Percentiles rank a stretch among this genome's conserved stretches.
phyloP scores from a whole-genome alignment of 495 filamentous ascomycete species.

The Thozetella sp. region DNA sequence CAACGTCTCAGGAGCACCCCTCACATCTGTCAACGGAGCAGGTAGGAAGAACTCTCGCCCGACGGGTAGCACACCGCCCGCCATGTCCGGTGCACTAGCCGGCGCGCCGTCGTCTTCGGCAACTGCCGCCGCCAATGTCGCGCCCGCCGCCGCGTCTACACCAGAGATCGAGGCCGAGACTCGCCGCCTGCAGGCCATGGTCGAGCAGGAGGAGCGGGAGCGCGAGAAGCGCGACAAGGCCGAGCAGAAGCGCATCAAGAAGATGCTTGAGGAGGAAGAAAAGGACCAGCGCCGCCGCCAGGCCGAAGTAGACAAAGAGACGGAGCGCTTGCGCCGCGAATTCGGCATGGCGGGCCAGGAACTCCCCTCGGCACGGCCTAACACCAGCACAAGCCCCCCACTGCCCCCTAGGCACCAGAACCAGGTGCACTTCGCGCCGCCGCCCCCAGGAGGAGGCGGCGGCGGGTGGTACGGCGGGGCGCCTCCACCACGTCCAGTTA shows the following conservation, averaged over 20 bases:
- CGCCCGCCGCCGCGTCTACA: slow-evolving; percentile 47
- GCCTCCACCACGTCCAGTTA: slow-evolving; percentile 39
- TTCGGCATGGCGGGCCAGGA: slow-evolving; percentile 63
- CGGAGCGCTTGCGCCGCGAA: slow-evolving; percentile 72
- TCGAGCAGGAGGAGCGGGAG: slow-evolving; percentile 52
- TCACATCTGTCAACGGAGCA: slow-evolving; percentile 13
- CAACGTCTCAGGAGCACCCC: slow-evolving; percentile 62
- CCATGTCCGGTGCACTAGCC: slow-evolving; percentile 30
- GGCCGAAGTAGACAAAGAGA: slow-evolving; percentile 80
- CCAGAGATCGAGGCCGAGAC: slow-evolving; percentile 67
- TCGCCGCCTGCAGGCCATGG: slow-evolving; percentile 58
- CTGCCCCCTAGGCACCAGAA: slow-evolving; percentile 17
- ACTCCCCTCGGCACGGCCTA: slow-evolving; percentile 22
- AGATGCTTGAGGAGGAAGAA: slow-evolving; percentile 79
- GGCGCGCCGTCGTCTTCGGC: slow-evolving; percentile 14
- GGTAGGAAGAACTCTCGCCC: slow-evolving; percentile 47
- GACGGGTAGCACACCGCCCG: slow-evolving; percentile 15
- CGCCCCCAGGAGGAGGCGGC: slow-evolving; percentile 8
- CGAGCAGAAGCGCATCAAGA: slow-evolving; percentile 71
- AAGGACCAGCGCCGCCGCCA: slow-evolving; percentile 65
- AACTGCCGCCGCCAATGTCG: slow-evolving; percentile 21
- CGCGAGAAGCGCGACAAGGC: slow-evolving; percentile 53
- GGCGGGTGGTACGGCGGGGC: slow-evolving; percentile 5
- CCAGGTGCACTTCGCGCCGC: slow-evolving; percentile 12
- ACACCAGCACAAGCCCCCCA: slow-evolving; percentile 16